A percentile compares a stretch with the other conserved stretches of the same genome.
phyloP scores from a whole-genome alignment of 1,284 basidiomycete species.

The Cerioporus squamosus region DNA sequence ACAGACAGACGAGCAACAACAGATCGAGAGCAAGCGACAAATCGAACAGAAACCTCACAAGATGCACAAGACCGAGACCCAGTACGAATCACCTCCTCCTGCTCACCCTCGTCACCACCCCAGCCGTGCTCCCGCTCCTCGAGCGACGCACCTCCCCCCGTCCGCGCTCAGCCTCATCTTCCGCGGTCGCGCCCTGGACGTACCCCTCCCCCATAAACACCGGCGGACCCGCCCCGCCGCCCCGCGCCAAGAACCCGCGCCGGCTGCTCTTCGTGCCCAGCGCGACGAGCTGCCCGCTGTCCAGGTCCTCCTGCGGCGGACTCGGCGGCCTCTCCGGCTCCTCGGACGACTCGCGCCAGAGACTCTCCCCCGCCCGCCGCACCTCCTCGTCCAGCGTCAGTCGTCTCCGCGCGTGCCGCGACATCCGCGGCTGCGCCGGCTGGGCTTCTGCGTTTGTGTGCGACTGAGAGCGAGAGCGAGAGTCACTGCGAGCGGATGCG shows the following conservation, averaged over 20 bases:
- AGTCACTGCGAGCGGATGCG: conserved; percentile 2
- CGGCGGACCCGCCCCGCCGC: conserved; percentile 69
- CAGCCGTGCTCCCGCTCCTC: conserved; percentile 9
- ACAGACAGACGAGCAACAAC: conserved; percentile 9
- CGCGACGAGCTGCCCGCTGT: conserved; percentile 53
- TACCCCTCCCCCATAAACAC: conserved; percentile 72
- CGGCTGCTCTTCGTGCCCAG: conserved; percentile 56
- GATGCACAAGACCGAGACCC: too few species aligned
- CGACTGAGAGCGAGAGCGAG: neutral
- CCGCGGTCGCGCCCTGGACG: conserved; percentile 48
- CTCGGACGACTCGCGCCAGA: conserved; percentile 31
- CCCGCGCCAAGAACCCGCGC: conserved; percentile 69
- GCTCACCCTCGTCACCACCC: neutral
- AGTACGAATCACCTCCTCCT: neutral
- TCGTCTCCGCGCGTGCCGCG: conserved; percentile 37
- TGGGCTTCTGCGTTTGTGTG: neutral
- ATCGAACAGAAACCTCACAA: conserved; percentile 8
- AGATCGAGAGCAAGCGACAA: conserved; percentile 26
- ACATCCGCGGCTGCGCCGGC: neutral
- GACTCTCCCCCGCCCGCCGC: conserved; percentile 45
- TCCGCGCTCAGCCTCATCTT: conserved; percentile 25
- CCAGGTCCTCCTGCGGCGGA: conserved; percentile 35
- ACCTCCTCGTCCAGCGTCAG: conserved; percentile 71
- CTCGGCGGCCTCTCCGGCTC: conserved; percentile 30
- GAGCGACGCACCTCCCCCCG: too few species aligned